Evolutionary conservation across 352 stramenopile genomes (phyloP), one percentile per base, ranked within the genome.

Genomic region (Globisporangium carolinianum): DNA sequence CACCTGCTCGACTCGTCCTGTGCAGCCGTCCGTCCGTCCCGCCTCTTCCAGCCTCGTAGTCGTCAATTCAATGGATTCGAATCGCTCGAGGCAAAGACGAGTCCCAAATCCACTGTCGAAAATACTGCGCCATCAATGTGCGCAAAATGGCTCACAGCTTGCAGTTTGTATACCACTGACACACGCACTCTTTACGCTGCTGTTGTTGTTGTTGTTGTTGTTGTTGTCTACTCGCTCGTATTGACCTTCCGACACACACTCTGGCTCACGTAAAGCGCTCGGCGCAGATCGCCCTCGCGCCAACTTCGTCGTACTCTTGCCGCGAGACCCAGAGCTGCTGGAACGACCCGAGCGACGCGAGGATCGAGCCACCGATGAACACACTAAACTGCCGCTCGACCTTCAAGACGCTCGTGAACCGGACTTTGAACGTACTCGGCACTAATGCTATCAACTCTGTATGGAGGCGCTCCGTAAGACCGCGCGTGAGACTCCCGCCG

Each of bases 271-370:
- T 68, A 60, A 95, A 92, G 37, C 86, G 83, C 36, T 90, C 69
- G 5, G 73, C 72, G 45, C 76, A 89, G 42, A 96, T 65, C 15
- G 76, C 68, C 41, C 83, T 67, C 11, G 77, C 78, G 43, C 86
- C 86, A 36, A 81, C 63, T 63, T 96, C 86, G 7, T 96, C 85
- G 58, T 80, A 96, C 65, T 96, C 86, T 56, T 69, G 69, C 61
- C 87, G 88, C 24, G 86, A 94, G 60, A 95, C 72, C 86, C 86
- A 96, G 2, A 96, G 67, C 52, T 94, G 85, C 72, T 96, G 84
- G 65, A 96, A 96, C 5, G 85, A 93, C 7, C 84, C 84, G 39
- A 96, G 72, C 52, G 83, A 94, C 42, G 86, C 86, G 35, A 96
- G 69, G 55, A 96, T 93, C 51, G 81, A 93, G 17, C 83, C 86